phyloP scores from a whole-genome alignment of 2,329 filamentous ascomycete species.

The Aspergillus versicolor region DNA sequence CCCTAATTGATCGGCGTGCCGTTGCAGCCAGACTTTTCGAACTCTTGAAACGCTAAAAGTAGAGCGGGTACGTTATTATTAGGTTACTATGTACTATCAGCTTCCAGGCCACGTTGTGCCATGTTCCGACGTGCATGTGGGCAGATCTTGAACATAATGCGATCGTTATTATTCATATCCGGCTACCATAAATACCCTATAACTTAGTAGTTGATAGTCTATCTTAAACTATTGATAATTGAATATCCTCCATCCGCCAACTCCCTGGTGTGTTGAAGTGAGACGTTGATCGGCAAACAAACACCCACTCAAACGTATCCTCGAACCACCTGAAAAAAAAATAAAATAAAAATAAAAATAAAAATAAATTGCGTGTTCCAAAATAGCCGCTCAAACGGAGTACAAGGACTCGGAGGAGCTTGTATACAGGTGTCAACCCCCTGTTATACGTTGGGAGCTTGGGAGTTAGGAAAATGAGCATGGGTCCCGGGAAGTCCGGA shows the following conservation, averaged over 20 bases:
- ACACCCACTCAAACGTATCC: not conserved
- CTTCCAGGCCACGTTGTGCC: not conserved
- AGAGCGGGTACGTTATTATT: not conserved
- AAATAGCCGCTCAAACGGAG: not conserved
- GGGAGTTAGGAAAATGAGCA: not conserved
- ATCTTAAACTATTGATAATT: not conserved
- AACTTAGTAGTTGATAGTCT: not conserved
- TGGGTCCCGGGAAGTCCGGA: not conserved
- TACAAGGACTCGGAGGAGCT: not conserved
- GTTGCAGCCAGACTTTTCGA: not conserved
- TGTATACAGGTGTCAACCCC: not conserved
- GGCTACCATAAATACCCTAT: not conserved
- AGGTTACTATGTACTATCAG: too few relatives aligned
- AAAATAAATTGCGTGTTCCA: not conserved
- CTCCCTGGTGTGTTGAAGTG: not conserved
- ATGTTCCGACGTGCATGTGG: not conserved
- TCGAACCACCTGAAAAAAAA: not conserved
- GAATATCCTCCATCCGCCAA: not conserved
- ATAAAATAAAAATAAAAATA: too few relatives aligned
- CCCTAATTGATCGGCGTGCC: not conserved
- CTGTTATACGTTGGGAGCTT: not conserved
- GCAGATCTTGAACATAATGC: not conserved
- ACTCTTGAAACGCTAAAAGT: not conserved
- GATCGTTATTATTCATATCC: not conserved
- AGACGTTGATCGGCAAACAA: not conserved